Evolutionary conservation across 352 stramenopile species (phyloP).

Genomic region (Thalassiosira hispida): DNA sequence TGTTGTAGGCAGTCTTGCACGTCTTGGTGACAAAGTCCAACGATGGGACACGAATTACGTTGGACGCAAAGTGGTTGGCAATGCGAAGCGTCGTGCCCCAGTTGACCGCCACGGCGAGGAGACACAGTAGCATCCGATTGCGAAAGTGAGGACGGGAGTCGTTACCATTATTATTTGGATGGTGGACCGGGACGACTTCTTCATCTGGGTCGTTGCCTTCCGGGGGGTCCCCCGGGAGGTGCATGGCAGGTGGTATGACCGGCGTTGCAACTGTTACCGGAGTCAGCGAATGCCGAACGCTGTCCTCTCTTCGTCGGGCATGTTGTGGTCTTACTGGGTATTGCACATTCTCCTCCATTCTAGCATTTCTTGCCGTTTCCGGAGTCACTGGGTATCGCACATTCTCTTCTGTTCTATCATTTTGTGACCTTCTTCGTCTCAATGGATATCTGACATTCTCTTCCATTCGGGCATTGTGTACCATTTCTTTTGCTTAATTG

Average conservation of each 20-base stretch:
- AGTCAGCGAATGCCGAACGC: not conserved
- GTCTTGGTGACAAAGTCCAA: constrained; percentile 34
- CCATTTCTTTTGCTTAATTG: too few species aligned
- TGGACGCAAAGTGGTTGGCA: constrained; percentile 38
- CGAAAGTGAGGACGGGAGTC: constrained; percentile 25
- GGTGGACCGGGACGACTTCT: not conserved
- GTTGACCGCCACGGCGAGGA: constrained; percentile 42
- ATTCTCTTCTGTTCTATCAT: too few species aligned
- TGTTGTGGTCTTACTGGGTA: too few species aligned
- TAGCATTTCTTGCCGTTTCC: too few species aligned
- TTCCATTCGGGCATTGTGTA: constrained; percentile 6
- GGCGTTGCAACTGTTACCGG: constrained; percentile 18
- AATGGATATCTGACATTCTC: constrained; percentile 7
- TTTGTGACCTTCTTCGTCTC: too few species aligned
- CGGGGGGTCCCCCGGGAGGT: too few species aligned
- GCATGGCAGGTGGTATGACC: not conserved
- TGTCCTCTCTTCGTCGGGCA: not conserved
- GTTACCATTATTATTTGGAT: not conserved
- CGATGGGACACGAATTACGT: constrained; percentile 38
- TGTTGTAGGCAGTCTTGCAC: constrained; percentile 32
- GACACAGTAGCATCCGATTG: constrained; percentile 48
- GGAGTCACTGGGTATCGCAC: too few species aligned
- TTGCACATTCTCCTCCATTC: too few species aligned
- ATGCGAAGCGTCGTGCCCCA: constrained; percentile 48
- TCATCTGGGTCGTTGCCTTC: too few species aligned